Evolutionary conservation across 1,284 basidiomycete species (phyloP), one percentile per base, ranked within the genome.

Genomic region (Cerrena zonata): DNA sequence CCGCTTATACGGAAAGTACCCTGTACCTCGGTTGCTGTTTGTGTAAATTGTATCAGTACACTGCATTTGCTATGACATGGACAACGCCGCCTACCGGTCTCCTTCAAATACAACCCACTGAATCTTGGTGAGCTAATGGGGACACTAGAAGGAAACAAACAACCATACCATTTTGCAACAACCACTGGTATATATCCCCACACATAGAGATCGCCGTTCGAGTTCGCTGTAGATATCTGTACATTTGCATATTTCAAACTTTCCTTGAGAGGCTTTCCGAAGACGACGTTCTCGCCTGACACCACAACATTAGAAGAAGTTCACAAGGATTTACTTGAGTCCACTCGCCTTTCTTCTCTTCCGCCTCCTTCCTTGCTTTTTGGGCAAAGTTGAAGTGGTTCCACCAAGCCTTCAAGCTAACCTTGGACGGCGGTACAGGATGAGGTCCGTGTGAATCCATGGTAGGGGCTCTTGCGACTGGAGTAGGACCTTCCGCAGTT

Each of bases 181-280:
- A 98, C 91, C 49, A 97, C 90, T 7, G 96, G 95, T 40, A 99
- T 91, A 65, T 90, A 92, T 2, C 95, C 91, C 87, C 89, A 93
- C 4, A 92, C 87, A 63, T 90, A 92, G 21, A 92, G 74, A 55
- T 86, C 81, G 7, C 89, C 91, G 56, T 86, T 84, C 13, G 84
- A 76, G 52, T 88, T 89, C 12, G 89, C 86, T n/a, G 94, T 94
- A 18, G 89, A 92, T 66, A 99, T 97, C 63, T 95, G 92, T 1
- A 96, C 94, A 60, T 83, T 89, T 19, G 95, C 94, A 66, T 89
- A 89, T 61, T 81, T 79, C 60, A 98, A 75, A 50, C 88, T 89
- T 62, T 93, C 87, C 55, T 80, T 79, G 56, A 98, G 79, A 4
- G 91, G 85, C 51, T 83, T 87, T 12, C 90, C 91, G 66, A 99